Conservation (phyloP, 106 monocot species). For the Dendrobium catenatum region DNA sequence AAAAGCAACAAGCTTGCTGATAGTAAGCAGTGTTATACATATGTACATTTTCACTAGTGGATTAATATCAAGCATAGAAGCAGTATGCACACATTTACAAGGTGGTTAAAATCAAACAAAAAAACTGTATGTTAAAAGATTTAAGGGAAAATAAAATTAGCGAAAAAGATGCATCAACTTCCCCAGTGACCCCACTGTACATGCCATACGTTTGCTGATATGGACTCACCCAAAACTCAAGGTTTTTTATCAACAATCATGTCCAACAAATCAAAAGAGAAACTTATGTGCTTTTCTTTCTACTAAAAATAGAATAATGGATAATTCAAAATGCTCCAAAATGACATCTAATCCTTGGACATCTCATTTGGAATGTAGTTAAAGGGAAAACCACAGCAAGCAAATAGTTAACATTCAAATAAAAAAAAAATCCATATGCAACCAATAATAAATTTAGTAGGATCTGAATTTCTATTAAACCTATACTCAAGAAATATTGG, state of each 20-base stretch:
- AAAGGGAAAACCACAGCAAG: not conserved
- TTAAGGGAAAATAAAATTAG: not conserved
- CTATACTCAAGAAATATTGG: not conserved
- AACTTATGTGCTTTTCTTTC: not conserved
- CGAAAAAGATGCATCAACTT: not conserved
- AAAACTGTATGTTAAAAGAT: not conserved
- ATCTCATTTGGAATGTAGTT: too few relatives aligned
- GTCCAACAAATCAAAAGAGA: not conserved
- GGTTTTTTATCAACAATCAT: not conserved
- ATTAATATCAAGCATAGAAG: not conserved
- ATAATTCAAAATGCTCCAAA: not conserved
- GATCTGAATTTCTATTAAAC: not conserved
- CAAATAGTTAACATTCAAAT: not conserved
- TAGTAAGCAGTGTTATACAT: not conserved
- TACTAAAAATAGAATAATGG: not conserved
- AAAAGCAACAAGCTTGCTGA: not conserved
- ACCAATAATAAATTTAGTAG: not conserved
- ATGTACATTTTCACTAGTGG: not conserved
- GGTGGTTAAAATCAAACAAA: not conserved
- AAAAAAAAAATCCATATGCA: not conserved
- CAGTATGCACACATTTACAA: not conserved
- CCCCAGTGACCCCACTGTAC: not conserved
- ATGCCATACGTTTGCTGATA: not conserved
- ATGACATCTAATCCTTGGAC: not conserved
- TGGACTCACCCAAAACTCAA: not conserved